Percentiles rank a stretch among this genome's conserved stretches.
Evolutionary conservation across 2,329 filamentous ascomycete species (phyloP).

Genomic region (Pestalotiopsis sp.): DNA sequence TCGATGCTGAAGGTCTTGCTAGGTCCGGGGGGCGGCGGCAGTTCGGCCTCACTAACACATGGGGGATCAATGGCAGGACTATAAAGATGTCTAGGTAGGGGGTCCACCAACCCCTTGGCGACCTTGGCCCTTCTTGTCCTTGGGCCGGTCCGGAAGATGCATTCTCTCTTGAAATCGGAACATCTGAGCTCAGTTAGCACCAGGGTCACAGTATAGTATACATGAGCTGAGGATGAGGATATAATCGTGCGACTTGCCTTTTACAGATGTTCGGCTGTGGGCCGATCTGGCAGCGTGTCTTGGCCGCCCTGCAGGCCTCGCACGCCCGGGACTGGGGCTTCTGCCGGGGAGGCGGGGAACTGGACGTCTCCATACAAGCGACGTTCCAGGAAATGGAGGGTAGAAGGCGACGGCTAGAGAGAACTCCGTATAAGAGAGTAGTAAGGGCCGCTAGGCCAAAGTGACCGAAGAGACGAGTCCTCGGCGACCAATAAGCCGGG

Average conservation of each 20-base stretch:
- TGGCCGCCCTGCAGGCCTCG: slow-evolving; percentile 56
- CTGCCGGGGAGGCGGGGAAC: slow-evolving; percentile 16
- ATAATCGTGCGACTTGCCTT: slow-evolving; percentile 40
- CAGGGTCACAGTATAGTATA: background rate
- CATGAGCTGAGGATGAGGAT: background rate
- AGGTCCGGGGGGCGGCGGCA: slow-evolving; percentile 38
- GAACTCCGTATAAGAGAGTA: background rate
- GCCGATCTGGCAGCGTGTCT: slow-evolving; percentile 55
- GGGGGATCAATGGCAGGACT: no score
- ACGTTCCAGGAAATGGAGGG: background rate
- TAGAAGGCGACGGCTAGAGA: background rate
- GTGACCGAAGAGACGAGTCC: background rate
- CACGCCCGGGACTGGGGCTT: slow-evolving; percentile 49
- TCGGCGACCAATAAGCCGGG: background rate
- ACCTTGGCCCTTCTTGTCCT: slow-evolving; percentile 50
- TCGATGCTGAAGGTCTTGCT: slow-evolving; percentile 57
- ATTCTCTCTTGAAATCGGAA: slow-evolving; percentile 55
- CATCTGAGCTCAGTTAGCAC: slow-evolving; percentile 40
- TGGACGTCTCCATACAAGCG: slow-evolving; percentile 5
- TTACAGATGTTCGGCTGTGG: slow-evolving; percentile 51
- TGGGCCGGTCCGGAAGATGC: slow-evolving; percentile 52
- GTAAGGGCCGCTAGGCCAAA: background rate
- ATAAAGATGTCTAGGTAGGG: background rate
- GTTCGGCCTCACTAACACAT: slow-evolving; percentile 21
- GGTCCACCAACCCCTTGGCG: slow-evolving; percentile 42